Percentiles rank a stretch among this genome's conserved stretches.
Conservation (phyloP, 2,329 filamentous ascomycete genomes). For the Paraphaeosphaeria sporulosa region DNA sequence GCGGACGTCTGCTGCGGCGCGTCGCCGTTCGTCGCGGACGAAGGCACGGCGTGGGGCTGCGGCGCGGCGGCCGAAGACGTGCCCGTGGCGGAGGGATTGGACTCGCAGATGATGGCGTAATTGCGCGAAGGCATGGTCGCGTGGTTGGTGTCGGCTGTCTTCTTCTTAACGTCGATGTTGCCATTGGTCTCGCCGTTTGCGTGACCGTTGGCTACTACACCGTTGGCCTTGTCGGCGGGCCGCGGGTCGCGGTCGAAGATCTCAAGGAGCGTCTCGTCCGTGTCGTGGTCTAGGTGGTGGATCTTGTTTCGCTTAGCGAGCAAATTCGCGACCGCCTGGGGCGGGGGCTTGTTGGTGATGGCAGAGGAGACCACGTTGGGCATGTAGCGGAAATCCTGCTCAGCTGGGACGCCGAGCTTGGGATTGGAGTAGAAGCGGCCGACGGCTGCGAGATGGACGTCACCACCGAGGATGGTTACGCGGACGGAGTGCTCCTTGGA, state of each 20-base stretch:
- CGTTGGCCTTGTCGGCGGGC: conserved; percentile 22
- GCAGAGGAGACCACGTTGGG: conserved; percentile 70
- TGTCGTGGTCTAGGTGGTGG: conserved; percentile 68
- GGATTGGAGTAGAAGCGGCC: conserved; percentile 71
- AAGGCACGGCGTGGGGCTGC: conserved; percentile 30
- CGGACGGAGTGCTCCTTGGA: conserved; percentile 64
- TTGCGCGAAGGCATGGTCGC: conserved; percentile 81
- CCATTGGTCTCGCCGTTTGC: conserved; percentile 33
- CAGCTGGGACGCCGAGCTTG: conserved; percentile 62
- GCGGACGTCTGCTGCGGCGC: conserved; percentile 34
- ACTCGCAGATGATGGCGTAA: conserved; percentile 69
- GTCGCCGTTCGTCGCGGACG: conserved; percentile 35
- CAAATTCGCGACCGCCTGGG: conserved; percentile 69
- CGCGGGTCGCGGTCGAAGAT: conserved; percentile 68
- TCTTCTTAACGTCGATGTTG: conserved; percentile 45
- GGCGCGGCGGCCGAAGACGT: conserved; percentile 29
- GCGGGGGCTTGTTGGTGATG: conserved; percentile 73
- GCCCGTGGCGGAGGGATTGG: conserved; percentile 35
- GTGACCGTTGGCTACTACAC: background rate
- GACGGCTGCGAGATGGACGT: conserved; percentile 69
- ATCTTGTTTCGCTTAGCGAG: conserved; percentile 70
- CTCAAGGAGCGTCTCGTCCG: conserved; percentile 69
- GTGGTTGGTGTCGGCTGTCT: conserved; percentile 77
- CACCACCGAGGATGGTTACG: conserved; percentile 69
- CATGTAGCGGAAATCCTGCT: conserved; percentile 69